Evolutionary conservation across 257 asterid genomes (phyloP), one percentile per base, ranked within the genome.

Genomic region (Fraxinus excelsior): DNA sequence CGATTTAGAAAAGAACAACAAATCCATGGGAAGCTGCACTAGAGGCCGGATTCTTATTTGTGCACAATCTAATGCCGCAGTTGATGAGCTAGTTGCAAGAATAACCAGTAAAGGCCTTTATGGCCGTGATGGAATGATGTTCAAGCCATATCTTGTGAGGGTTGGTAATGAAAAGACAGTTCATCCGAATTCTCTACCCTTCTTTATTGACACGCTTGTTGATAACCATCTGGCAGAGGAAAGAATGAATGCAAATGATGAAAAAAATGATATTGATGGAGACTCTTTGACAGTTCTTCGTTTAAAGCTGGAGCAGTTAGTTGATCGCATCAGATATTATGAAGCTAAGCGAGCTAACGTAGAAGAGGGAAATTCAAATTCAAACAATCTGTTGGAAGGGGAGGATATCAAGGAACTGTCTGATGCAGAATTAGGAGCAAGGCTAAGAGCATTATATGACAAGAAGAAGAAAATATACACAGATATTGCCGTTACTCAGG

Each of bases 11-110:
- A 83, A 80, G 82, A 84, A 80, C 72, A 80, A 67, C 16, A 83
- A 68, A 60, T 79, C 84, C 35, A 35, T 80, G 72, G 91, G 87
- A 78, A 89, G 75, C 86, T 69, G 85, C 83, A 72, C 78, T 75
- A 88, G 90, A 80, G 91, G 98, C 72, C 88, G 99, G 78, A 83
- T 93, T 73, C 97, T 96, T 80, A 87, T 96, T 83, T 96, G 99
- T 89, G 99, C 98, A 73, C 98, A 96, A 76, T 96, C 99, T 70
- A 96, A 96, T 90, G 99, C 99, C 78, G 98, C 99, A 71, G 98
- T 96, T 72, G 99, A 96, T 84, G 99, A 96, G 85, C 84, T 96
- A 70, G 97, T 96, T 40, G 87, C 97, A 69, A 87, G 99, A 88
- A 86, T 96, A 84, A 87, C 91, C 19, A 84, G 88, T 78, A 97